phyloP scores from a whole-genome alignment of 257 asterid species.

The Lycium ferocissimum region DNA sequence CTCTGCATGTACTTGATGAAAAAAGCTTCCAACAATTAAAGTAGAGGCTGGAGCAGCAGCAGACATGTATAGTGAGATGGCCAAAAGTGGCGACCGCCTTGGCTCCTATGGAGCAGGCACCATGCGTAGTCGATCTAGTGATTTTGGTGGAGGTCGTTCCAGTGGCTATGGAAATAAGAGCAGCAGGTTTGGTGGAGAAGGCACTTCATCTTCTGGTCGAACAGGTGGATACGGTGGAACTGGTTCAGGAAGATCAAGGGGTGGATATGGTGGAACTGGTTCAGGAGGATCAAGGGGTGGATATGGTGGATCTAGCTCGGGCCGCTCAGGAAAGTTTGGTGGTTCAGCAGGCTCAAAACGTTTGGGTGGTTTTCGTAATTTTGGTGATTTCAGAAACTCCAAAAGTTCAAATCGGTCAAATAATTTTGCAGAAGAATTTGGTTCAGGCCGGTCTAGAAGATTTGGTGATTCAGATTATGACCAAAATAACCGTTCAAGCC shows the following conservation, averaged over 20 bases:
- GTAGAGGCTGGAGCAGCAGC: conserved; percentile 60
- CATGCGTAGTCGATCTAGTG: conserved; percentile 65
- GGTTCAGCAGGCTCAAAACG: conserved; percentile 45
- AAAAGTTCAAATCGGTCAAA: conserved; percentile 52
- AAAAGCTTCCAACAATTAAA: conserved; percentile 58
- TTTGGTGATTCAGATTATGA: conserved; percentile 46
- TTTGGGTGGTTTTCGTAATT: conserved; percentile 56
- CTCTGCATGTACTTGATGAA: conserved; percentile 13
- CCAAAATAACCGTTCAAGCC: conserved; percentile 41
- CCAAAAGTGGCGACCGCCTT: conserved; percentile 49
- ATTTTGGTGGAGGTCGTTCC: conserved; percentile 61
- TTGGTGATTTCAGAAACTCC: conserved; percentile 52
- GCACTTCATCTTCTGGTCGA: conserved; percentile 36
- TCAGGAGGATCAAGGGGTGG: conserved; percentile 48
- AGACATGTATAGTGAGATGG: conserved; percentile 59
- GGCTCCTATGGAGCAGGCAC: conserved; percentile 44
- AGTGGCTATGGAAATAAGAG: conserved; percentile 59
- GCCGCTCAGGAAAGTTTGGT: conserved; percentile 51
- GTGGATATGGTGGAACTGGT: conserved; percentile 59
- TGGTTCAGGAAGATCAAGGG: conserved; percentile 49
- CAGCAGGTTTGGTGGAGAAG: conserved; percentile 48
- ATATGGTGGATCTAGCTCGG: conserved; percentile 57
- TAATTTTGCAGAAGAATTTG: conserved; percentile 56
- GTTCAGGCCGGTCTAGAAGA: conserved; percentile 58
- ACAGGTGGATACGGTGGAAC: conserved; percentile 56